These are phyloP conservation scores for Lolium multiflorum DNA, from an alignment of 176 grass and related monocot species.

Conservation along the genomic window DNA sequence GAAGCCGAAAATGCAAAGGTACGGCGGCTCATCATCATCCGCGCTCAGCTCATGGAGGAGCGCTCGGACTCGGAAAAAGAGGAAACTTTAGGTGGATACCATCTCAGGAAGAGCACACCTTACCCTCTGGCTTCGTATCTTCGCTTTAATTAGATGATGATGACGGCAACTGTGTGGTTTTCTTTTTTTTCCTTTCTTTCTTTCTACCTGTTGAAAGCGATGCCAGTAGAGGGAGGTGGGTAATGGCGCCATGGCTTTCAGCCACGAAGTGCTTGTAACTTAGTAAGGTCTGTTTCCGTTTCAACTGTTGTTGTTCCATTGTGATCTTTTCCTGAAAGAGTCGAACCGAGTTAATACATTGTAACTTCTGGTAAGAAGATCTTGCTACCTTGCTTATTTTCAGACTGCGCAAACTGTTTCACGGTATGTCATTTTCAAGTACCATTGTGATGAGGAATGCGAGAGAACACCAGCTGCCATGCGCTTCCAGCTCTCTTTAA, in stretches of 20 bases:
- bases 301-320: conserved; percentile 33
- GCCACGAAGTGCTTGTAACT: conserved; percentile 44
- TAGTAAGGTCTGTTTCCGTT: conserved; percentile 24
- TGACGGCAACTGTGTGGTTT: not conserved
- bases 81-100: conserved; percentile 23
- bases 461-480: not conserved
- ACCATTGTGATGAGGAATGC: not conserved
- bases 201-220: not conserved
- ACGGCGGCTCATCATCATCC: conserved; percentile 25
- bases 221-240: conserved; percentile 3
- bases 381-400: conserved; percentile 7
- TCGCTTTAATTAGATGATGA: conserved; percentile 8
- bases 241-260: conserved; percentile 1
- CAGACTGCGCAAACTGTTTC: not conserved
- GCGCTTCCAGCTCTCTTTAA: too few species aligned
- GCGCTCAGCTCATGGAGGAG: conserved; percentile 49
- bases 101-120: not conserved
- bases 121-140: not conserved
- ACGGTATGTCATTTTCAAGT: not conserved
- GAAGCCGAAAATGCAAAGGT: conserved; percentile 60
- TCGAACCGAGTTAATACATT: conserved; percentile 19
- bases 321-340: conserved; percentile 3
- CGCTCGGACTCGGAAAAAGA: conserved; percentile 44
- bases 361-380: not conserved
- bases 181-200: not conserved